Evolutionary conservation across 2,329 filamentous ascomycete genomes (phyloP).

Genomic region (Chrysoporthe cubensis): DNA sequence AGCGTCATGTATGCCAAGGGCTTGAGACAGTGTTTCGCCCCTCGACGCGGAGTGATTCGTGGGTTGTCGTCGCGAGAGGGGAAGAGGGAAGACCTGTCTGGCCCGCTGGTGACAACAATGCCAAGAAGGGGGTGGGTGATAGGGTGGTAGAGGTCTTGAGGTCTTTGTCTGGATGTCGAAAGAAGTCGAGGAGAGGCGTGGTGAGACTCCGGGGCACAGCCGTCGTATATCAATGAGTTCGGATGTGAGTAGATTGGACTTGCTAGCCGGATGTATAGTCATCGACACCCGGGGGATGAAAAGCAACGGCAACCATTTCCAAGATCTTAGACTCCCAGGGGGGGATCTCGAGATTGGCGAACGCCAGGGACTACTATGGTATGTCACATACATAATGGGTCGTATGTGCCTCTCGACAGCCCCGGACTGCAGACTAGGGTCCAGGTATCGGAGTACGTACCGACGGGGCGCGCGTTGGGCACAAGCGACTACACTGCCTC

Average conservation of each 20-base stretch:
- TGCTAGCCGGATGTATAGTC: constrained; percentile 19
- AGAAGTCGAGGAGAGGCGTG: constrained; percentile 22
- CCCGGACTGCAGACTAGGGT: constrained; percentile 13
- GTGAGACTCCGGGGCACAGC: constrained; percentile 25
- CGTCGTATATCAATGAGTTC: constrained; percentile 25
- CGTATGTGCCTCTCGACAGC: constrained; percentile 14
- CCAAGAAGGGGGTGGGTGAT: neutral
- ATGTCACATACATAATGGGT: constrained; percentile 23
- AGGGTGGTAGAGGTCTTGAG: neutral
- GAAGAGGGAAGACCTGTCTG: neutral
- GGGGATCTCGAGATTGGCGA: constrained; percentile 23
- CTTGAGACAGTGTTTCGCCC: constrained; percentile 13
- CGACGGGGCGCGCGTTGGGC: constrained; percentile 17
- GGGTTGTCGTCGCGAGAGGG: neutral
- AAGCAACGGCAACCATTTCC: constrained; percentile 21
- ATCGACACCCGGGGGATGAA: constrained; percentile 17
- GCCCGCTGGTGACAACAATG: neutral
- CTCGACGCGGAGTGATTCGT: constrained; percentile 4
- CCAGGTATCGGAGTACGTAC: constrained; percentile 16
- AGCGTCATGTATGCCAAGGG: constrained; percentile 12
- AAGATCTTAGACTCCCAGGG: constrained; percentile 19
- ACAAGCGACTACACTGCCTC: constrained; percentile 8
- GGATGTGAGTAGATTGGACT: constrained; percentile 16
- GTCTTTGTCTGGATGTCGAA: constrained; percentile 13
- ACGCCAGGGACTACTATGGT: neutral